Conservation (phyloP, 1,284 basidiomycete species). For the Cryptococcus wingfieldii region DNA sequence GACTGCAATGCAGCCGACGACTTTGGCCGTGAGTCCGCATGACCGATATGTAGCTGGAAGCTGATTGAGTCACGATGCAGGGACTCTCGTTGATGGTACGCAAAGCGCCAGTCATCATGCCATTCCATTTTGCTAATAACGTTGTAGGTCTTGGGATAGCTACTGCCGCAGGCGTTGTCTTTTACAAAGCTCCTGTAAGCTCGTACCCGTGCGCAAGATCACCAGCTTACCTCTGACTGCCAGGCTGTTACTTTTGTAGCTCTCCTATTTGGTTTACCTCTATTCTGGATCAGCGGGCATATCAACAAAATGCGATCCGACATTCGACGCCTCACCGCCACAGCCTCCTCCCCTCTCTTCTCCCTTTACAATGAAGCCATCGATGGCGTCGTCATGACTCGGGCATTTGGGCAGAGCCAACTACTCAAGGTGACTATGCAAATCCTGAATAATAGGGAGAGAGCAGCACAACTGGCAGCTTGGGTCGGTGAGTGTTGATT, state of each 20-base stretch:
- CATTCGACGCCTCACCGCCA: constrained; percentile 37
- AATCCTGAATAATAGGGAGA: constrained; percentile 35
- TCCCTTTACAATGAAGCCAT: constrained; percentile 50
- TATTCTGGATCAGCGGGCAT: constrained; percentile 28
- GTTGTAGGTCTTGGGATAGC: constrained; percentile 10
- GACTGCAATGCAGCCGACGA: constrained; percentile 54
- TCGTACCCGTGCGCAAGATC: no score
- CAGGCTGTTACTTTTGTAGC: constrained; percentile 27
- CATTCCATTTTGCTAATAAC: no score
- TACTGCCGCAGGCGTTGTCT: constrained; percentile 19
- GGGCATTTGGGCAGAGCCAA: constrained; percentile 44
- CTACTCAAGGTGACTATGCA: constrained; percentile 40
- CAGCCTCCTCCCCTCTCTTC: constrained; percentile 48
- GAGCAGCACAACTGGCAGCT: constrained; percentile 32
- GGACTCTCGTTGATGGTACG: constrained; percentile 13
- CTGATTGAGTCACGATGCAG: constrained; percentile 1
- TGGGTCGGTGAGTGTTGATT: constrained; percentile 22
- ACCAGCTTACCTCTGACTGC: background rate
- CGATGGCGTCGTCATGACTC: constrained; percentile 50
- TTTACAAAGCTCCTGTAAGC: constrained; percentile 30
- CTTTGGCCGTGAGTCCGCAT: constrained; percentile 54
- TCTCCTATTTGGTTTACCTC: constrained; percentile 26
- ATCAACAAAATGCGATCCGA: constrained; percentile 42
- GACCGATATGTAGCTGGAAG: background rate
- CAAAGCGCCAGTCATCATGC: background rate